Evolutionary conservation across 208 protist genomes (phyloP), one percentile per base, ranked within the genome.

Genomic region (Eutreptiella sp.): DNA sequence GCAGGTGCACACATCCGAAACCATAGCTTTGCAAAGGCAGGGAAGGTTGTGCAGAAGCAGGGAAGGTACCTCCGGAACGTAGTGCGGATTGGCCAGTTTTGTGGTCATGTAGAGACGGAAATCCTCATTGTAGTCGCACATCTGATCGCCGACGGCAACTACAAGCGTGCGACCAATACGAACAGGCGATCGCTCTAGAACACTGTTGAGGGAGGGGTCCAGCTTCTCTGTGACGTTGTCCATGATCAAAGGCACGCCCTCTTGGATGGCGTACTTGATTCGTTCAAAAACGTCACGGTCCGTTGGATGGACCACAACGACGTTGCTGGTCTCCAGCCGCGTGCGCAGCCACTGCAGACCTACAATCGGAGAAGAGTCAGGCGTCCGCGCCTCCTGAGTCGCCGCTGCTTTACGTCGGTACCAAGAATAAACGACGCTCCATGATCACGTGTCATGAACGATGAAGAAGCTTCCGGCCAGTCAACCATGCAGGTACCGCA

Each of bases 281-380:
- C 70, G 38, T 23, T 57, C 55, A 9, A 74, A n/a, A 14, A 75
- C 71, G 34, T 81, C 68, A 1, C 35, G n/a, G 23, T 75, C 66
- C 3, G 70, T 47, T 27, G 58, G 38, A 53, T 72, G 71, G 21
- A 77, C 21, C 0, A 77, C 34, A 27, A 50, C 54, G 4, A 75
- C n/a, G n/a, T n/a, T n/a, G n/a, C n/a, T n/a, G 42, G 77, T 67
- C 70, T 86, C 81, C 29, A 82, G 84, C 28, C 85, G 80, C 70
- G 80, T 81, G 23, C 87, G 93, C 60, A 98, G 87, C 94, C 96
- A 99, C 43, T 77, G 80, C 48, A 94, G 78, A 31, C 91, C 96
- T n/a, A n/a, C n/a, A n/a, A n/a, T n/a, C n/a, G n/a, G n/a, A n/a
- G n/a, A n/a, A n/a, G n/a, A n/a, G n/a, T n/a, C n/a, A n/a, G n/a